A percentile compares a stretch with the other conserved stretches of the same genome.
These are phyloP conservation scores for Camelina sativa DNA, from an alignment of 345 rosid species.

Conservation along the genomic window DNA sequence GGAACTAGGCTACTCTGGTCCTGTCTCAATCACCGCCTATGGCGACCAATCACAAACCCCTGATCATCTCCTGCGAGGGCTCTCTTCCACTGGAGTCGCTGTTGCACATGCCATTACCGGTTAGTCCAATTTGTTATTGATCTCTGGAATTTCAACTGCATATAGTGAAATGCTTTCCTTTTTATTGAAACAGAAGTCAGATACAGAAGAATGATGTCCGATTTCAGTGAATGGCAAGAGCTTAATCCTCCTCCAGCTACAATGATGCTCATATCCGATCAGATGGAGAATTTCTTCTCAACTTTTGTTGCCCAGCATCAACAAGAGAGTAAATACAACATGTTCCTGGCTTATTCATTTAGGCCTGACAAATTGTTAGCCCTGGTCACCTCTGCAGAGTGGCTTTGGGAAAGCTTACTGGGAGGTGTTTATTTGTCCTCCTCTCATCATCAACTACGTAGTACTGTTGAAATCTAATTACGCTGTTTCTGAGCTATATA, in stretches of 20 bases:
- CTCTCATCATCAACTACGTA: not conserved
- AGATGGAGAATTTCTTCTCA: too few species aligned
- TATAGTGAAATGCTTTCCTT: too few species aligned
- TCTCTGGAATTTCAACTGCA: too few species aligned
- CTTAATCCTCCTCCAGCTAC: constrained; percentile 17
- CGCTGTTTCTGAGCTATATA: too few species aligned
- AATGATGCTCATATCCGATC: not conserved
- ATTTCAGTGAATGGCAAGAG: not conserved
- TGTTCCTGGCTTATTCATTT: not conserved
- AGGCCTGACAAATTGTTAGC: not conserved
- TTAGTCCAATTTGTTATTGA: too few species aligned
- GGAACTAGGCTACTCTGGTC: constrained; percentile 20
- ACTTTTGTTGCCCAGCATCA: not conserved
- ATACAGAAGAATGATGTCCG: not conserved
- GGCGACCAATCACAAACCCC: constrained; percentile 26
- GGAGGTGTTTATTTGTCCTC: constrained; percentile 4
- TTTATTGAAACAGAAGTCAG: not conserved
- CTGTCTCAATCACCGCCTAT: constrained; percentile 29
- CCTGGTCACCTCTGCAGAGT: not conserved
- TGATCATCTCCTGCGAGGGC: not conserved
- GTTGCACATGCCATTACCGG: constrained; percentile 15
- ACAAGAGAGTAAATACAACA: not conserved
- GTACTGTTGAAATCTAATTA: not conserved
- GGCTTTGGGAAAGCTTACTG: constrained; percentile 25
- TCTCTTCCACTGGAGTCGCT: constrained; percentile 29